Conservation (phyloP, 1,284 basidiomycete species). For the Phaffia rhodozyma region DNA sequence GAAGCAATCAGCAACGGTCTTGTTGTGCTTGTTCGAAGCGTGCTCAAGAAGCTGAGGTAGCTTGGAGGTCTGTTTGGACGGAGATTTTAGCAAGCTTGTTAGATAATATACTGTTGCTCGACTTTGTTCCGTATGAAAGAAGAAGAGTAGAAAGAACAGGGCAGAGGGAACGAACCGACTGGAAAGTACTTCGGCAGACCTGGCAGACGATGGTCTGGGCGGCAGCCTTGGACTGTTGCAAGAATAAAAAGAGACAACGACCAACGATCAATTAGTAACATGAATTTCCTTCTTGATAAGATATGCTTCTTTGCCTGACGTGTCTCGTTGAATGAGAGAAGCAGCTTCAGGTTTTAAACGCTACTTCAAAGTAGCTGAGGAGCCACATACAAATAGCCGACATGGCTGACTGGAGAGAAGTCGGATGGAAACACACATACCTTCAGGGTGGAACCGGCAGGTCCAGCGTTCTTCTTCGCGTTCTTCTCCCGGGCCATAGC, state of each 20-base stretch:
- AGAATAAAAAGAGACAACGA: background rate
- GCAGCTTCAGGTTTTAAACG: too few relatives aligned
- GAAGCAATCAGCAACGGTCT: slow-evolving; percentile 5
- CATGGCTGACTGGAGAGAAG: background rate
- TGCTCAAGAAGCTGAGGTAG: slow-evolving; percentile 8
- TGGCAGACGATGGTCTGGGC: slow-evolving; percentile 39
- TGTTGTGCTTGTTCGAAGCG: slow-evolving; percentile 16
- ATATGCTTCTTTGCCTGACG: background rate
- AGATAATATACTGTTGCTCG: too few relatives aligned
- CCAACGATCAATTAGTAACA: background rate
- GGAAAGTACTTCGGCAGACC: slow-evolving; percentile 40
- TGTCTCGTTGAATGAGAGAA: background rate
- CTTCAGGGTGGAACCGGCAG: slow-evolving; percentile 9
- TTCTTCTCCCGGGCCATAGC: slow-evolving; percentile 17
- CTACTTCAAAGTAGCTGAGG: background rate
- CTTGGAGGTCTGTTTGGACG: slow-evolving; percentile 1
- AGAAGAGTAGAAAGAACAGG: background rate
- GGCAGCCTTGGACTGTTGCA: slow-evolving; percentile 20
- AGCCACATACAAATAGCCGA: background rate
- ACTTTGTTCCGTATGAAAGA: background rate
- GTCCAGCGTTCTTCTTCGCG: slow-evolving; percentile 9
- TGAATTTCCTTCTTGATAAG: background rate
- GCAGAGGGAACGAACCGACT: slow-evolving; percentile 19
- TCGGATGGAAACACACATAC: background rate
- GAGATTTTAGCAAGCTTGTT: background rate